Conservation (phyloP, 495 filamentous ascomycete species). For the Copromyces sp. region DNA sequence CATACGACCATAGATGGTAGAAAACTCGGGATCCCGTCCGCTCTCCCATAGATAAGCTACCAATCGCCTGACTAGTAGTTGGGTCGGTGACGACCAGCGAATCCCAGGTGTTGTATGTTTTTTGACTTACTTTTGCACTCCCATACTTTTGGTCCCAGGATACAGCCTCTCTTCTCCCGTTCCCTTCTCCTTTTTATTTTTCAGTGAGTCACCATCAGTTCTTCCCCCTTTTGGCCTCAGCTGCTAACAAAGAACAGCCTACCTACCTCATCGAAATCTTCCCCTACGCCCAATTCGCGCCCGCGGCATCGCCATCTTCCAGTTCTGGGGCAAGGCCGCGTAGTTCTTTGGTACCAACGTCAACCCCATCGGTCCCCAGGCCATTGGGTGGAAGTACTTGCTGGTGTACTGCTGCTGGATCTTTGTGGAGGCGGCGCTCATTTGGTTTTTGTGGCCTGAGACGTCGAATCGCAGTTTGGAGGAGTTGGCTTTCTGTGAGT, state of each 20-base stretch:
- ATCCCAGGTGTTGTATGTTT: too few species aligned
- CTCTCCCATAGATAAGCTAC: too few species aligned
- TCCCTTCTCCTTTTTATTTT: too few species aligned
- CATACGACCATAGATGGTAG: too few species aligned
- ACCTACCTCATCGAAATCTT: constrained; percentile 57
- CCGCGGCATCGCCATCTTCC: constrained; percentile 53
- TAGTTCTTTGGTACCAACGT: constrained; percentile 46
- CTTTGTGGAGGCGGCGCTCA: constrained; percentile 42
- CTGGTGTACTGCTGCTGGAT: constrained; percentile 48
- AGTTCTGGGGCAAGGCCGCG: constrained; percentile 46
- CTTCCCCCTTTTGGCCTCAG: background rate
- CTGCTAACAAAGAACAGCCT: constrained; percentile 28
- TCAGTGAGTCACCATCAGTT: constrained; percentile 28
- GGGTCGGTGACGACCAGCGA: too few species aligned
- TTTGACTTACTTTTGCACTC: too few species aligned
- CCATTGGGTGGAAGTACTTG: constrained; percentile 49
- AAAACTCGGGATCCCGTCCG: too few species aligned
- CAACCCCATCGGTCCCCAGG: constrained; percentile 54
- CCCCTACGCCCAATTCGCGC: constrained; percentile 48
- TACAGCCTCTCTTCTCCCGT: too few species aligned
- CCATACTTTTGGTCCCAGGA: too few species aligned
- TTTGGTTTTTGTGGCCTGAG: constrained; percentile 57
- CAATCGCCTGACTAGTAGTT: too few species aligned
- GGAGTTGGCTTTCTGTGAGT: constrained; percentile 55
- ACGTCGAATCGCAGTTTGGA: constrained; percentile 51